Evolutionary conservation across 139 green algal genomes (phyloP), one percentile per base, ranked within the genome.

Genomic region (Coelastrella sp.): DNA sequence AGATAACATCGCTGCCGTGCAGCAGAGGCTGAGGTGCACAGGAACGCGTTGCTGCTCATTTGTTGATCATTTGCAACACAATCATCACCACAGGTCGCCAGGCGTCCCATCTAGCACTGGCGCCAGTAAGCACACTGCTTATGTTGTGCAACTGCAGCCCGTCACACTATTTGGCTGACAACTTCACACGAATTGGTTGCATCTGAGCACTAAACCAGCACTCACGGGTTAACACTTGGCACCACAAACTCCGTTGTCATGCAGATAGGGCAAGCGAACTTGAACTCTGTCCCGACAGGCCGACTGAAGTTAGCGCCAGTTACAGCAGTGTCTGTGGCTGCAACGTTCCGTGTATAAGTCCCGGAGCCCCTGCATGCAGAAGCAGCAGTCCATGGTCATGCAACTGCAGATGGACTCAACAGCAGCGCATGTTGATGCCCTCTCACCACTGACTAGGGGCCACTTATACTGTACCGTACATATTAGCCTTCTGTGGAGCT

Each of bases 191-290:
- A 47, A 47, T 47, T 47, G 32, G 32, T 1, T 47, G 32, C 32
- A 47, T 47, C 32, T 47, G 32, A 47, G 32, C 32, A 47, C 32
- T 47, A 47, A 47, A 47, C 32, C 3, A 60, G 5, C 65, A 86
- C 80, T 89, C 64, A 89, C 89, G 60, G 32, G 74, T 57, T 64
- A 17, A 71, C 11, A 2, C 22, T 54, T 5, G 23, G 32, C 80
- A 93, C 66, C 47, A 83, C 65, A 64, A 95, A 92, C 7, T 85
- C 14, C 3, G 93, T 95, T 19, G 85, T 90, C 11, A 87, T 64
- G 90, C 94, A 96, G 80, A 96, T 94, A 20, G 94, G 94, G 83
- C 94, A 96, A 11, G 85, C 91, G 68, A 96, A 87, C 54, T 88
- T 74, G 56, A 94, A 94, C 17, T 88, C 83, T 71, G 68, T 59